Percentiles rank a stretch among this genome's conserved stretches.
Evolutionary conservation across 345 rosid species (phyloP).

Genomic region (Pistacia vera): DNA sequence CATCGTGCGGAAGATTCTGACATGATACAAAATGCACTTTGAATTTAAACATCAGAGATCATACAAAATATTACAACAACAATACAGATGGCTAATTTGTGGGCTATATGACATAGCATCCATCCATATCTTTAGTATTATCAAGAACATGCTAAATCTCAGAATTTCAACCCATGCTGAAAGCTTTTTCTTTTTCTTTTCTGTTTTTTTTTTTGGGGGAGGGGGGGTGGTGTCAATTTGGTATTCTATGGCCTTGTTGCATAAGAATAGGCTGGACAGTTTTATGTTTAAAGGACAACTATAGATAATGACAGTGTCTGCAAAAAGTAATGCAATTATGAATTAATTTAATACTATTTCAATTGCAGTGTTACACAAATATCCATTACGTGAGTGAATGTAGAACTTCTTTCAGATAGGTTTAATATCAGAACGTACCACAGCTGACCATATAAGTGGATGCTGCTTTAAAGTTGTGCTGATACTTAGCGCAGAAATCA

Average conservation of each 20-base stretch:
- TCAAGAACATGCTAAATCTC: constrained; percentile 6
- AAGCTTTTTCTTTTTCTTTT: background rate
- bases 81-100: background rate
- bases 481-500: constrained; percentile 94
- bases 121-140: background rate
- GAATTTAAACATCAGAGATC: constrained; percentile 12
- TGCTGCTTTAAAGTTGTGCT: constrained; percentile 93
- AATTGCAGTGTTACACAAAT: background rate
- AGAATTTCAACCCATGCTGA: constrained; percentile 15
- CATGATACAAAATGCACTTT: constrained; percentile 24
- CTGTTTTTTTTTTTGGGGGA: no score
- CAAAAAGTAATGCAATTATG: background rate
- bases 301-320: constrained; percentile 1
- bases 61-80: background rate
- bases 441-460: constrained; percentile 96
- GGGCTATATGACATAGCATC: background rate
- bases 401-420: background rate
- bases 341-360: constrained; percentile 2
- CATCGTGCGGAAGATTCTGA: constrained; percentile 98
- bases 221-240: background rate
- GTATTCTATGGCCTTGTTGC: background rate
- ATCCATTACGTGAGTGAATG: constrained; percentile 2
- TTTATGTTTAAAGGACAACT: constrained; percentile 3
- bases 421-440: constrained; percentile 56
- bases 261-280: background rate